Base-by-base conservation (phyloP, 2,329 filamentous ascomycete species). In the Cordyceps pruinosa region DNA sequence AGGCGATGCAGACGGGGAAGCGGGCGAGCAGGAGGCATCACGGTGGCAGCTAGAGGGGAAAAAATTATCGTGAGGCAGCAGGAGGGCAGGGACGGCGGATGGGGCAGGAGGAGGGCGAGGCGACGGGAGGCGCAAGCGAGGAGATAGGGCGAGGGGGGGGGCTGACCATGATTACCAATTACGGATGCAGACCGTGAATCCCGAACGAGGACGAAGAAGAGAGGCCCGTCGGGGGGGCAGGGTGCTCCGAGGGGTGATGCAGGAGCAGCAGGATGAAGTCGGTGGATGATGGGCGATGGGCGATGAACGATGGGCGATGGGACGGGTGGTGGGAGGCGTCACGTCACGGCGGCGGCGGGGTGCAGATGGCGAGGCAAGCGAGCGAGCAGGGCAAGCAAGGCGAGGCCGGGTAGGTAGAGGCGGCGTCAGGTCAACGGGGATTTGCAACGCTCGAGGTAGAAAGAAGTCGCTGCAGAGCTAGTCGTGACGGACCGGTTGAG, bases 11-110 rank as follows among this genome's bases (percentile, higher is more conserved):
- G 41, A 19, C 30, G n/a, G n/a, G n/a, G n/a, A n/a, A n/a, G n/a
- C 23, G 47, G 30, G 47, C 28, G 39, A 46, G 55, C 52, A 34
- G 25, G 30, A 51, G 46, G 47, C 68, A 61, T 39, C 58, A 51
- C 41, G 46, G 60, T 25, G 37, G 45, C 46, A 28, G 50, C 47
- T 44, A 19, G 44, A 49, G 41, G 28, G 35, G 35, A 39, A 52
- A 52, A 52, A 51, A 51, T 57, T 52, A 42, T 39, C 55, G 32
- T 46, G 55, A 57, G 47, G 55, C 39, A 39, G 47, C 28, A 52
- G 19, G 46, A n/a, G n/a, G 5, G 30, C 37, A 52, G 55, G 35
- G 55, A 41, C 25, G 48, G 21, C 4, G 15, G 26, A 12, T 26
- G 28, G 35, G 48, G 21, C 4, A 9, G 26, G 12, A 35, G 28